phyloP scores from a whole-genome alignment of 768 basidiomycete genomes.

The Tricholoma hemisulphureum region DNA sequence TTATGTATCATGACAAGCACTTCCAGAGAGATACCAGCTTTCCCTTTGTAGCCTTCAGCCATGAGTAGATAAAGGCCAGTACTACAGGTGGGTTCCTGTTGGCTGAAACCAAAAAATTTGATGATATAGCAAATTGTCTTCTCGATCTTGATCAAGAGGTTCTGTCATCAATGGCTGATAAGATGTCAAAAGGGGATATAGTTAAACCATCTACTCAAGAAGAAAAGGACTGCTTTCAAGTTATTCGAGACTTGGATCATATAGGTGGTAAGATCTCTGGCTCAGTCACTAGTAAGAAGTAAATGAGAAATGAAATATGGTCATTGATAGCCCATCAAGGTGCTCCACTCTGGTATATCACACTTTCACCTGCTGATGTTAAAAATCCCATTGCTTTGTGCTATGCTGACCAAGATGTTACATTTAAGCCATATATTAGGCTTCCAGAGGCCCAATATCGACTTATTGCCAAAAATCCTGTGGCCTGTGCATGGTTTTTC shows the following conservation, averaged over 20 bases:
- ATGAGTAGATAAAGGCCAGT: slow-evolving; percentile 40
- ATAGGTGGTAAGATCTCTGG: slow-evolving; percentile 30
- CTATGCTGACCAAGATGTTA: slow-evolving; percentile 24
- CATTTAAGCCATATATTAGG: slow-evolving; percentile 17
- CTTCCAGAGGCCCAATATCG: slow-evolving; percentile 3
- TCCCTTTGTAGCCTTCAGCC: slow-evolving; percentile 38
- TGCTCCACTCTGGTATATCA: slow-evolving; percentile 33
- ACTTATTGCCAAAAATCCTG: slow-evolving; percentile 9
- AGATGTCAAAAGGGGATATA: slow-evolving; percentile 22
- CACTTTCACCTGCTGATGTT: slow-evolving; percentile 32
- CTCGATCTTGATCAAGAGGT: slow-evolving; percentile 19
- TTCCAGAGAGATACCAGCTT: slow-evolving; percentile 25
- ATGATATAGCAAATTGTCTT: slow-evolving; percentile 20
- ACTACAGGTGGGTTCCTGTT: too few relatives aligned
- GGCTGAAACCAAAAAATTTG: slow-evolving; percentile 26
- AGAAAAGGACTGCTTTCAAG: slow-evolving; percentile 34
- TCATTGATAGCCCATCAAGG: slow-evolving; percentile 21
- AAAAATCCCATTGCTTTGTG: slow-evolving; percentile 35
- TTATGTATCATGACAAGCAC: too few relatives aligned
- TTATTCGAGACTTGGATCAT: slow-evolving; percentile 34
- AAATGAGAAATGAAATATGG: slow-evolving; percentile 31
- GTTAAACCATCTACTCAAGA: slow-evolving; percentile 24
- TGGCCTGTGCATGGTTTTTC: slow-evolving; percentile 36
- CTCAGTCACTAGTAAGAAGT: slow-evolving; percentile 26
- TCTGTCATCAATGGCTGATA: slow-evolving; percentile 13